Percentiles rank a stretch among this genome's conserved stretches.
Evolutionary conservation across 2,329 filamentous ascomycete species (phyloP).

Genomic region (Pyrenophora graminea): DNA sequence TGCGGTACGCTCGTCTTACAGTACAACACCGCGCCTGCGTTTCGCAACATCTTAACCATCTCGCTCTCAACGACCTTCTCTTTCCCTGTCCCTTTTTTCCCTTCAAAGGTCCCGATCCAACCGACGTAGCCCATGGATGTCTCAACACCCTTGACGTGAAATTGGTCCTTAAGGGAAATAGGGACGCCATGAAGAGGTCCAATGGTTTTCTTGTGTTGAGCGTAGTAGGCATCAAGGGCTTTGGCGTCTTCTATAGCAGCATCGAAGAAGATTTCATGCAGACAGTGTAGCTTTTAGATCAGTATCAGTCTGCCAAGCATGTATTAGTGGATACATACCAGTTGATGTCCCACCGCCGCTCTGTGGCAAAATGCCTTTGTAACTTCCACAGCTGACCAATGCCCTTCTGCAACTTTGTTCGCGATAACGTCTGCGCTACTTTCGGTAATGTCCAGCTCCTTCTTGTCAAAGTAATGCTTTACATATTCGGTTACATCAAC

Average conservation of each 20-base stretch:
- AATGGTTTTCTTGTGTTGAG: slow-evolving; percentile 32
- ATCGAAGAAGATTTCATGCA: slow-evolving; percentile 57
- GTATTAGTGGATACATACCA: slow-evolving; percentile 20
- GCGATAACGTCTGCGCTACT: slow-evolving; percentile 62
- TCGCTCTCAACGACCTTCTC: slow-evolving; percentile 62
- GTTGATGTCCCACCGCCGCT: slow-evolving; percentile 58
- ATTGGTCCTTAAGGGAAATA: slow-evolving; percentile 55
- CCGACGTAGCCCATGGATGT: slow-evolving; percentile 65
- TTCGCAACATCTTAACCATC: slow-evolving; percentile 60
- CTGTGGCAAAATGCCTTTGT: slow-evolving; percentile 62
- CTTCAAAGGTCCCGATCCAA: slow-evolving; percentile 67
- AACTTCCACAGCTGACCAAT: slow-evolving; percentile 62
- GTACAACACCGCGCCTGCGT: slow-evolving; percentile 60
- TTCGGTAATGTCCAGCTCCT: slow-evolving; percentile 65
- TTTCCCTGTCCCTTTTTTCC: slow-evolving; percentile 56
- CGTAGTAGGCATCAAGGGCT: slow-evolving; percentile 48
- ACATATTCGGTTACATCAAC: slow-evolving; percentile 56
- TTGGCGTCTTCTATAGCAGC: slow-evolving; percentile 50
- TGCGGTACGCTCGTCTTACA: slow-evolving; percentile 63
- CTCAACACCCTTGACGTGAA: slow-evolving; percentile 54
- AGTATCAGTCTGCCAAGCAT: not conserved
- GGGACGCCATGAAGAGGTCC: slow-evolving; percentile 55
- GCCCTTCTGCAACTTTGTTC: slow-evolving; percentile 57
- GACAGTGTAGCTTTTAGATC: slow-evolving; percentile 29
- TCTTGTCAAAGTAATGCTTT: slow-evolving; percentile 57